phyloP scores from a whole-genome alignment of 345 rosid genomes.

The Heritiera littoralis region DNA sequence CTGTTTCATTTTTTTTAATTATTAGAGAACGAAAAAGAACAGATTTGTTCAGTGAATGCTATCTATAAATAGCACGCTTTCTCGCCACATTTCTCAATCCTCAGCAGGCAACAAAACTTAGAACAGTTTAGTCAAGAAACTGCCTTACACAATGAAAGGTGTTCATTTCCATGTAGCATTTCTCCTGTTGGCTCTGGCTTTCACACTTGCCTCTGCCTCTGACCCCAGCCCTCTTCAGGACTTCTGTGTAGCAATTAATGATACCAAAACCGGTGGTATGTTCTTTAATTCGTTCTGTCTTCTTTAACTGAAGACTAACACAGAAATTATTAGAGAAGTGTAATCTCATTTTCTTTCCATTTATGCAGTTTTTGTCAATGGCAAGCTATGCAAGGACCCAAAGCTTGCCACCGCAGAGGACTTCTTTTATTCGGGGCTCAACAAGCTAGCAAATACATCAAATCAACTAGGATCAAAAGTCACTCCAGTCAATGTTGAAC shows the following conservation, averaged over 20 bases:
- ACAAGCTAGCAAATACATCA: background rate
- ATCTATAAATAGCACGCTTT: constrained; percentile 1
- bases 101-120: background rate
- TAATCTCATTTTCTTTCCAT: background rate
- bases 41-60: background rate
- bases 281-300: background rate
- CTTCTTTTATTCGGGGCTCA: background rate
- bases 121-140: background rate
- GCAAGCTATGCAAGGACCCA: constrained; percentile 13
- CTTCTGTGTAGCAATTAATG: constrained; percentile 32
- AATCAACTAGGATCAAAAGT: background rate
- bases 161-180: background rate
- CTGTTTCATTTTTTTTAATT: too few relatives aligned
- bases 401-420: background rate
- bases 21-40: too few relatives aligned
- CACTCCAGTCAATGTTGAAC: background rate
- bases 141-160: background rate
- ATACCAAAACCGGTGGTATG: background rate
- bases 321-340: background rate
- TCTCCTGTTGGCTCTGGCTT: constrained; percentile 27
- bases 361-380: constrained; percentile 32
- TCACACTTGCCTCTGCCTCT: constrained; percentile 17
- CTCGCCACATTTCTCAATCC: background rate
- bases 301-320: too few relatives aligned
- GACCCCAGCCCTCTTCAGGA: constrained; percentile 38